Conservation (phyloP, 208 protist genomes). For the Acanthamoeba divionensis region DNA sequence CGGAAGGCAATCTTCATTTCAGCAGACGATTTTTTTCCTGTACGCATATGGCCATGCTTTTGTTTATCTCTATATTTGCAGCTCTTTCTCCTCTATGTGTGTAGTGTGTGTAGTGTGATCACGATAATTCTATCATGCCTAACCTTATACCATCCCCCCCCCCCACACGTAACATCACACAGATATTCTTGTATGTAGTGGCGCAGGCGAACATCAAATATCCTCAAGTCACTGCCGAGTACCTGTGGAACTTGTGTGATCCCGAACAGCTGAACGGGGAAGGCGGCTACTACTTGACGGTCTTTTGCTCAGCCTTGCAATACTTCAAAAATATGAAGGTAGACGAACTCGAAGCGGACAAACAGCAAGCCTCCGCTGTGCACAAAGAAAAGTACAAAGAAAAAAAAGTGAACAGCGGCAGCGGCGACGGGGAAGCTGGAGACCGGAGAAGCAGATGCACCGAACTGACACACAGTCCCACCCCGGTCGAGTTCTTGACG, state of each 20-base stretch:
- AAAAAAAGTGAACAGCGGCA: too few species aligned
- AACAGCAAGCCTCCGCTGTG: too few species aligned
- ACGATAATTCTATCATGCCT: not conserved
- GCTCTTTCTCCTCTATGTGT: not conserved
- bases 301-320: conserved; percentile 6
- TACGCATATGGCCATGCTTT: not conserved
- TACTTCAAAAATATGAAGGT: not conserved
- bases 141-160: not conserved
- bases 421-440: too few species aligned
- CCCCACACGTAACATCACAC: not conserved
- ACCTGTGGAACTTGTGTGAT: conserved; percentile 2
- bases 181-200: conserved; percentile 37
- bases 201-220: not conserved
- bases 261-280: conserved; percentile 25
- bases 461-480: too few species aligned
- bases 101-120: too few species aligned
- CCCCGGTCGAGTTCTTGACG: too few species aligned
- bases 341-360: not conserved
- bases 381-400: too few species aligned
- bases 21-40: conserved; percentile 31
- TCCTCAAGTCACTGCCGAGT: not conserved
- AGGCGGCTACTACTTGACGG: conserved; percentile 36
- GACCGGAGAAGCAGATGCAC: too few species aligned
- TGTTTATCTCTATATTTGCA: not conserved
- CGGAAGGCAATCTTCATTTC: not conserved